Base-by-base conservation (phyloP, 2,329 filamentous ascomycete genomes). In the Emmonsiellopsis sp. region DNA sequence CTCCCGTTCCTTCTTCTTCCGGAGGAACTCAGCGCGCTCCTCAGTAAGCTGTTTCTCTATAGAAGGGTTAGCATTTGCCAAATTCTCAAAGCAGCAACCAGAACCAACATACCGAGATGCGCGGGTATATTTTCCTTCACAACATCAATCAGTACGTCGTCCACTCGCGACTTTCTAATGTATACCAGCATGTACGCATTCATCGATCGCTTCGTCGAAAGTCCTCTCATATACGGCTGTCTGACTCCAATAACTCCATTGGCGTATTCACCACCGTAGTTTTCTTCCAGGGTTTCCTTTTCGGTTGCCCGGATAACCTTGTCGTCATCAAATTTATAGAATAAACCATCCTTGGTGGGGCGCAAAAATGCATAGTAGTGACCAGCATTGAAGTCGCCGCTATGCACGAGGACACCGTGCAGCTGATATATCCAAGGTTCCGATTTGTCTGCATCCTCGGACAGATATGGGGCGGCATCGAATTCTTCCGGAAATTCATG, bases 131-230 rank as follows among this genome's bases (percentile, higher is more conserved):
- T 86, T 2, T 86, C 80, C 58, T 86, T 79, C n/a, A 81, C 79
- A 38, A 93, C 86, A 0, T 84, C 81, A 42, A 85, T 82, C 51
- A 98, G 78, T 47, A 97, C 85, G 59, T 87, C 79, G 64, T 95
- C 87, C n/a, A 95, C 72, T 54, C 85, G 82, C 50, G 85, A 87
- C 67, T 95, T 88, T 45, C 93, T 85, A 59, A 98, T 89, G 66
- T 98, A 98, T 1, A 98, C 94, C 76, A 98, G 73, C 93, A 98
- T 98, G 76, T 98, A 98, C 5, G 93, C 94, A 68, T 91, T 98
- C 79, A 85, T 86, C 2, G 82, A 85, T 46, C 82, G 76, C 63
- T 86, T 86, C 3, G 80, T 79, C 2, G 82, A 84, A 68, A 81
- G 77, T 16, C 79, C 80, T 40, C 82, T 73, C 8, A 82, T 82